Evolutionary conservation across 805 yeast species (phyloP), one percentile per base, ranked within the genome.

Genomic region (Metschnikowia bowlesiae): DNA sequence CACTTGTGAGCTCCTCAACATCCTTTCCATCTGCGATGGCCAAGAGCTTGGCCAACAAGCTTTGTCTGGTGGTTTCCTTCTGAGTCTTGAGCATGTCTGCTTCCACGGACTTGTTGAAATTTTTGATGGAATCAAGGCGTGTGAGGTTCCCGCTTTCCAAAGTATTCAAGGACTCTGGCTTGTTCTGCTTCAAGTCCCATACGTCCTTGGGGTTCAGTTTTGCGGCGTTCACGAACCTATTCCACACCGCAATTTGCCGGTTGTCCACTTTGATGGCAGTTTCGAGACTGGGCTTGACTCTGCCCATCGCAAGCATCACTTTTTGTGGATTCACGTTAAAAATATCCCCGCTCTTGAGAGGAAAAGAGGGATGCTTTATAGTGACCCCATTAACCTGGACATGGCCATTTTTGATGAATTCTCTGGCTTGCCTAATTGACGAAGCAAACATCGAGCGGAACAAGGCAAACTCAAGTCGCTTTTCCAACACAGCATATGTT

Each of bases 391-490:
- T 94, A 37, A 92, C 98, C 55, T 76, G 73, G 10, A 92, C 98
- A 56, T 84, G 75, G 1, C 96, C 96, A 43, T 82, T 83, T 13
- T 87, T 68, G 52, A 94, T 84, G 61, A 87, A 89, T 64, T 87
- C 90, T 59, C 97, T 81, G 2, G 99, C 96, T 70, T 92, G 98
- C 75, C 97, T 84, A 3, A 89, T 82, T 7, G 96, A 87, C 5
- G 96, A 81, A 5, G 98, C 96, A 73, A 92, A 90, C 87, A 92
- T 78, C 16, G 97, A 76, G 69, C 99, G 83, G 73, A 89, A 94
- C 9, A 92, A 61, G 2, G 97, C 97, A 64, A 86, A 81, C 66
- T 92, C 99, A 32, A 92, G 76, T 64, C 99, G 78, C 63, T 85
- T 87, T 68, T 92, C 99, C 55, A 92, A 72, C 2, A 84, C 84